phyloP scores from a whole-genome alignment of 805 yeast genomes.

The Candida ulmi region DNA sequence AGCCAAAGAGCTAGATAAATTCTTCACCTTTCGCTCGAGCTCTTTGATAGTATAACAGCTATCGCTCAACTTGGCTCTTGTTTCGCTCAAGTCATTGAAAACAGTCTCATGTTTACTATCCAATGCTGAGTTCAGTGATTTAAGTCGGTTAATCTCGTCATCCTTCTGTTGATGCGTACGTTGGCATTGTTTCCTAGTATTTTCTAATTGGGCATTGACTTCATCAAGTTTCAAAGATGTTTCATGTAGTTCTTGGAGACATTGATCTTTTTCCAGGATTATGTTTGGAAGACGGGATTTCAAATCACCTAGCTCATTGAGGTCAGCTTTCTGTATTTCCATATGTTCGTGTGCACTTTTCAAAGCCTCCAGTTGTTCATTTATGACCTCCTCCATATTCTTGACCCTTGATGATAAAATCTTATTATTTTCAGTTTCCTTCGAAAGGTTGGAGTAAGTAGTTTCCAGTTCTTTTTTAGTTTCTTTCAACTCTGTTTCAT shows the following conservation, averaged over 20 bases:
- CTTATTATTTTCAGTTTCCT: background rate
- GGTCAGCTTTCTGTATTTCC: background rate
- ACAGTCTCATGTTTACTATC: background rate
- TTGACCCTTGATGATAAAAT: background rate
- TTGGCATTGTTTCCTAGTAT: background rate
- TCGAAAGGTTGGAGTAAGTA: background rate
- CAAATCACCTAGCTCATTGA: background rate
- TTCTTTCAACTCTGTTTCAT: background rate
- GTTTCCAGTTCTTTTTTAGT: background rate
- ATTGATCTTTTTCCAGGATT: too few species aligned
- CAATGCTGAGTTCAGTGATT: background rate
- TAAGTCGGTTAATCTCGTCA: constrained; percentile 12
- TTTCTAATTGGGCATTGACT: background rate
- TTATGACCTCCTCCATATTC: constrained; percentile 1
- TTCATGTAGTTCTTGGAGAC: background rate
- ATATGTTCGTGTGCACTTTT: constrained; percentile 4
- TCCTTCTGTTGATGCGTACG: constrained; percentile 8
- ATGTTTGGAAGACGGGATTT: background rate
- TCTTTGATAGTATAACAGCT: constrained; percentile 1
- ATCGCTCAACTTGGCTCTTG: constrained; percentile 10
- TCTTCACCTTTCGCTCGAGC: constrained; percentile 3
- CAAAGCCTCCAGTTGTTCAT: constrained; percentile 4
- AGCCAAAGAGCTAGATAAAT: constrained; percentile 1
- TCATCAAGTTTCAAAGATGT: background rate
- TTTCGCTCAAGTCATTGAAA: constrained; percentile 4